Evolutionary conservation across 257 asterid species (phyloP).

Genomic region (Buddleja alternifolia): DNA sequence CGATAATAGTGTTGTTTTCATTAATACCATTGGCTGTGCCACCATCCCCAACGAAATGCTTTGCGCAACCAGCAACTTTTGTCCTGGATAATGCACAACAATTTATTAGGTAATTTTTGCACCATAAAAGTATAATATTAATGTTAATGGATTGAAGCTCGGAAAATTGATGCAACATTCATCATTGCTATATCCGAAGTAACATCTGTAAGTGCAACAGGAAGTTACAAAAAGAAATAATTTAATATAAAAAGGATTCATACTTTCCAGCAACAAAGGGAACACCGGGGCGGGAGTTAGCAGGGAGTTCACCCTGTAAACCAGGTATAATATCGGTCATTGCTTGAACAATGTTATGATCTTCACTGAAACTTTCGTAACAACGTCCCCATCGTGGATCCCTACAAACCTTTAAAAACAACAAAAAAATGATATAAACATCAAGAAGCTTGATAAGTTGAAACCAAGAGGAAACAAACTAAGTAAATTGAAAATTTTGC

Average conservation of each 20-base stretch:
- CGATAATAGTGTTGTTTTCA: constrained; percentile 62
- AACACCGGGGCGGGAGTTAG: constrained; percentile 50
- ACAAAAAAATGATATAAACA: background rate
- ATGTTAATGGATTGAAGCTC: too few species aligned
- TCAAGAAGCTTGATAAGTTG: background rate
- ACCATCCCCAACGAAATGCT: constrained; percentile 83
- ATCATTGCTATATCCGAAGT: too few species aligned
- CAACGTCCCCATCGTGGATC: constrained; percentile 99
- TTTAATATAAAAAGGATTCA: constrained; percentile 15
- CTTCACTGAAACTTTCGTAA: constrained; percentile 92
- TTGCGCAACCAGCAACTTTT: constrained; percentile 71
- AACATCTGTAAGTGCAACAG: too few species aligned
- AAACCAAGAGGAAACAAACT: background rate
- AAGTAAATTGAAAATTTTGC: constrained; percentile 1
- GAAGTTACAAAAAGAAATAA: too few species aligned
- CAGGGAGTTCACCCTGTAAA: constrained; percentile 82
- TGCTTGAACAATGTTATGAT: constrained; percentile 66
- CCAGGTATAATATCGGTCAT: constrained; percentile 95
- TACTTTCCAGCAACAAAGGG: constrained; percentile 85
- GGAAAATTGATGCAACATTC: too few species aligned
- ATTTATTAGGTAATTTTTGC: constrained; percentile 18
- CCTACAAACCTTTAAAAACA: constrained; percentile 65
- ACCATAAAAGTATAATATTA: background rate
- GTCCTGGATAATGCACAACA: constrained; percentile 38
- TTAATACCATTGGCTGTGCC: constrained; percentile 61